Evolutionary conservation across 257 asterid species (phyloP).

Genomic region (Vinca minor): DNA sequence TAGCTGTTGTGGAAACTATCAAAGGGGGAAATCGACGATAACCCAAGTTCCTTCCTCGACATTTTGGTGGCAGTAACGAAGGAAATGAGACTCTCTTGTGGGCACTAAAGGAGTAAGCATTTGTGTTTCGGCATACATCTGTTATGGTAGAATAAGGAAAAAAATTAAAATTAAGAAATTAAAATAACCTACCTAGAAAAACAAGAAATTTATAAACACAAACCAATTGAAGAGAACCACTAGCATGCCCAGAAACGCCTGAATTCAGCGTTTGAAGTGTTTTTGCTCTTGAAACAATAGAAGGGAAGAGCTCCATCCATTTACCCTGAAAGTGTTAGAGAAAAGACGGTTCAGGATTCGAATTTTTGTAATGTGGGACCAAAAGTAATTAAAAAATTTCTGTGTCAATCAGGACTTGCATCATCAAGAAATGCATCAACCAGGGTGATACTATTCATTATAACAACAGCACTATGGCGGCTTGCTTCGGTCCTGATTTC

Average conservation of each 20-base stretch:
- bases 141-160: neutral
- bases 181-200: too few species aligned
- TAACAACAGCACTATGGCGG: conserved; percentile 62
- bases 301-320: conserved; percentile 92
- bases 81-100: conserved; percentile 75
- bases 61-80: conserved; percentile 83
- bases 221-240: conserved; percentile 85
- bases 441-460: conserved; percentile 83
- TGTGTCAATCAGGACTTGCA: conserved; percentile 48
- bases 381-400: too few species aligned
- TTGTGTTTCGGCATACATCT: conserved; percentile 95
- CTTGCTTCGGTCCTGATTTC: conserved; percentile 60
- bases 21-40: conserved; percentile 71
- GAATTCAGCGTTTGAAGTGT: conserved; percentile 72
- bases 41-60: conserved; percentile 79
- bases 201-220: too few species aligned
- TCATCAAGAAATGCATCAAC: conserved; percentile 89
- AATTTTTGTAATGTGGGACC: too few species aligned
- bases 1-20: conserved; percentile 49
- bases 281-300: conserved; percentile 76
- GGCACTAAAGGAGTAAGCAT: conserved; percentile 72
- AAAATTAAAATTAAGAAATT: neutral
- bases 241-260: conserved; percentile 57
- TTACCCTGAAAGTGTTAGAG: conserved; percentile 63
- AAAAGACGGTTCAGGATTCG: too few species aligned